A percentile compares a stretch with the other conserved stretches of the same genome.
Evolutionary conservation across 495 filamentous ascomycete genomes (phyloP).

Genomic region (Usnea hakonensis): DNA sequence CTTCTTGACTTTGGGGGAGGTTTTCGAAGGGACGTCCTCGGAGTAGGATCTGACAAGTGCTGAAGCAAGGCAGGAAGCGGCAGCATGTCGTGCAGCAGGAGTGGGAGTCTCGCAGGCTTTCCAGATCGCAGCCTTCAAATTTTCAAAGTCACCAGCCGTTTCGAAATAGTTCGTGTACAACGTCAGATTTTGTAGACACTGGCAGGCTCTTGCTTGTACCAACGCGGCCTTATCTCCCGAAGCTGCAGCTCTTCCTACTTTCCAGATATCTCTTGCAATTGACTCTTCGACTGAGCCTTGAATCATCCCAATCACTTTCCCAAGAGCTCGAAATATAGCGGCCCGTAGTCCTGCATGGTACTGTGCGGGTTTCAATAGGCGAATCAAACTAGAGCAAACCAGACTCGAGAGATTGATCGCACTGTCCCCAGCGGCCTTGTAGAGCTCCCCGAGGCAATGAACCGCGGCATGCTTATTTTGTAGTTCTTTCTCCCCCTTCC

Average conservation of each 20-base stretch:
- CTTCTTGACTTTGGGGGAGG: slow-evolving; percentile 62
- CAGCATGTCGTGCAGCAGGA: slow-evolving; percentile 67
- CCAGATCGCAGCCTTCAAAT: slow-evolving; percentile 66
- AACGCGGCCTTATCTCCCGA: slow-evolving; percentile 73
- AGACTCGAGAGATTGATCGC: slow-evolving; percentile 77
- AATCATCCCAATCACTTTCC: slow-evolving; percentile 67
- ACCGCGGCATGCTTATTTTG: slow-evolving; percentile 78
- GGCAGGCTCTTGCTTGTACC: slow-evolving; percentile 72
- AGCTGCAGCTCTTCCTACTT: slow-evolving; percentile 71
- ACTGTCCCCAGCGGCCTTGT: slow-evolving; percentile 83
- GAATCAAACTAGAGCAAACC: slow-evolving; percentile 61
- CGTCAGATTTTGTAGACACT: slow-evolving; percentile 67
- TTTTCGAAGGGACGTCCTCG: slow-evolving; percentile 46
- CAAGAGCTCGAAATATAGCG: slow-evolving; percentile 71
- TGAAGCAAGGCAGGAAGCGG: slow-evolving; percentile 77
- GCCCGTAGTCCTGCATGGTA: slow-evolving; percentile 75
- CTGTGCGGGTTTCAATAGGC: slow-evolving; percentile 70
- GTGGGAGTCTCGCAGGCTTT: slow-evolving; percentile 77
- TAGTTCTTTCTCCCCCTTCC: slow-evolving; percentile 75
- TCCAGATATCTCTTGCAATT: slow-evolving; percentile 87
- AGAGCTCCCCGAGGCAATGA: slow-evolving; percentile 81
- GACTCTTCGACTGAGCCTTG: slow-evolving; percentile 71
- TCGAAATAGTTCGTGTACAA: slow-evolving; percentile 72
- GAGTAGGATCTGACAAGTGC: slow-evolving; percentile 74
- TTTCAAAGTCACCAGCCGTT: slow-evolving; percentile 87